phyloP scores from a whole-genome alignment of 768 basidiomycete species.

The Lepiota brunneoincarnata region DNA sequence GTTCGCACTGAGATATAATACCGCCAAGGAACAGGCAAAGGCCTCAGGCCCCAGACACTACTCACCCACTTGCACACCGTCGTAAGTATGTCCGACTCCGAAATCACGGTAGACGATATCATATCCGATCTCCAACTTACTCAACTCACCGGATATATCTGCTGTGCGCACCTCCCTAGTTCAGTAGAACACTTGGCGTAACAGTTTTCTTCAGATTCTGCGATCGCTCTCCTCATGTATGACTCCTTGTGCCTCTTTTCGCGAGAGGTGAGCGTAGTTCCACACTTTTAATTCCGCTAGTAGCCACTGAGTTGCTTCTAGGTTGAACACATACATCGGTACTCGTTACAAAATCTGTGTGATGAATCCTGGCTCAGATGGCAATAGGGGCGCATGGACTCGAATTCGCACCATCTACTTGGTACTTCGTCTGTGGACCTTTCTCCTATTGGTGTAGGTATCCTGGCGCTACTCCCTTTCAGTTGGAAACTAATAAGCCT shows the following conservation, averaged over 20 bases:
- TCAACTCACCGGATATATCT: too few relatives aligned
- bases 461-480: too few relatives aligned
- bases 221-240: background rate
- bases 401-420: background rate
- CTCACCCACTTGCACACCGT: too few relatives aligned
- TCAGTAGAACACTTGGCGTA: too few relatives aligned
- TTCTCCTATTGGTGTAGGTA: background rate
- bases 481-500: background rate
- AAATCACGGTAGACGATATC: too few relatives aligned
- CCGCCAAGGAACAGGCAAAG: too few relatives aligned
- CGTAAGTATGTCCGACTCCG: too few relatives aligned
- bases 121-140: too few relatives aligned
- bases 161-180: too few relatives aligned
- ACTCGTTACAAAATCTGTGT: background rate
- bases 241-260: slow-evolving; percentile 5
- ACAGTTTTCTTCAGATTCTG: background rate
- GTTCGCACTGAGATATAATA: too few relatives aligned
- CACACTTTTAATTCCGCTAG: too few relatives aligned
- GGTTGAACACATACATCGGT: slow-evolving; percentile 2
- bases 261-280: background rate
- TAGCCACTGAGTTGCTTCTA: background rate
- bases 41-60: too few relatives aligned
- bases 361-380: background rate
- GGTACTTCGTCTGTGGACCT: background rate
- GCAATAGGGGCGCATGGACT: background rate